Evolutionary conservation across 805 yeast species (phyloP).

Genomic region (Millerago galiae): DNA sequence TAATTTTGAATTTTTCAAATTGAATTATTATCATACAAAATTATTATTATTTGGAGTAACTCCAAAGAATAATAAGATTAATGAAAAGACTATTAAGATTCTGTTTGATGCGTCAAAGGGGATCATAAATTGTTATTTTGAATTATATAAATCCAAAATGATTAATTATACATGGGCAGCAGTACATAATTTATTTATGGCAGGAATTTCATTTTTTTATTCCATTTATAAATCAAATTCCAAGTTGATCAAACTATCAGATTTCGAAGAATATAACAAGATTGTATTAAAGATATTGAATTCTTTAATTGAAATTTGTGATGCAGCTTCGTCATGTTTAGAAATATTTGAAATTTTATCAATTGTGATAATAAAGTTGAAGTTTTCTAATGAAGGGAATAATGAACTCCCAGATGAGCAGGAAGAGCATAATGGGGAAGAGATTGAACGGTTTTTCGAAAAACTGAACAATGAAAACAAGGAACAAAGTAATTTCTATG

Average conservation of each 20-base stretch:
- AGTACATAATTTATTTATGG: conserved; percentile 81
- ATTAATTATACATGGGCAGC: conserved; percentile 92
- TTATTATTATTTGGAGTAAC: conserved; percentile 71
- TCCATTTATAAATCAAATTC: conserved; percentile 65
- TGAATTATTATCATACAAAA: conserved; percentile 73
- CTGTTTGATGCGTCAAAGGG: conserved; percentile 62
- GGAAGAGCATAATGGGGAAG: conserved; percentile 1
- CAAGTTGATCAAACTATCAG: conserved; percentile 39
- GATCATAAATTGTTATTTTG: conserved; percentile 56
- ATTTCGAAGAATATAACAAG: conserved; percentile 40
- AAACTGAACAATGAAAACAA: conserved; percentile 14
- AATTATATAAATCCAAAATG: conserved; percentile 46
- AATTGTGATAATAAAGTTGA: conserved; percentile 61
- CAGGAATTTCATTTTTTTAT: conserved; percentile 79
- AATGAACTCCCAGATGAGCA: background rate
- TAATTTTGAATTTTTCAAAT: conserved; percentile 58
- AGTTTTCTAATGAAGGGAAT: conserved; percentile 25
- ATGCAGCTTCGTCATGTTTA: conserved; percentile 67
- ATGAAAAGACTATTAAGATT: conserved; percentile 44
- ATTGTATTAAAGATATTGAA: conserved; percentile 53
- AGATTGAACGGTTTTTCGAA: conserved; percentile 22
- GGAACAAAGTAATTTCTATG: background rate
- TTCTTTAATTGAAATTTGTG: conserved; percentile 62
- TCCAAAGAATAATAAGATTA: conserved; percentile 56
- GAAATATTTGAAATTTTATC: conserved; percentile 67